Conservation (phyloP, 768 basidiomycete genomes). For the Russula dissimulans region DNA sequence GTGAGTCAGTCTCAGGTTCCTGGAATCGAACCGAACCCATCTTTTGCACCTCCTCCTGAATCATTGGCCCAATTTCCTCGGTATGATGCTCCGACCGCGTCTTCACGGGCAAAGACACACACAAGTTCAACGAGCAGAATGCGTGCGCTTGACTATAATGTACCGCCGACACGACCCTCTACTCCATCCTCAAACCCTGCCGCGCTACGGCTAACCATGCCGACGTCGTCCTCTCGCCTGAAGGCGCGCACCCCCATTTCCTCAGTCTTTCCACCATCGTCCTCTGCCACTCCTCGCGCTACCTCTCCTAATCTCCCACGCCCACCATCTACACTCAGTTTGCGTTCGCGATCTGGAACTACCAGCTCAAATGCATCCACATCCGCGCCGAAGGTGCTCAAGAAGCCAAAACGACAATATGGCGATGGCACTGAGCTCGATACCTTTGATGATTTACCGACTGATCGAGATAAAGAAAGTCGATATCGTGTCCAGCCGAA, state of each 20-base stretch:
- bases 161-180: constrained; percentile 69
- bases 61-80: constrained; percentile 35
- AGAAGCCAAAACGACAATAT: constrained; percentile 72
- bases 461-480: constrained; percentile 75
- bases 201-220: constrained; percentile 80
- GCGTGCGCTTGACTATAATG: constrained; percentile 48
- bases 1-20: constrained; percentile 43
- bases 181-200: constrained; percentile 73
- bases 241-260: constrained; percentile 70
- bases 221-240: constrained; percentile 60
- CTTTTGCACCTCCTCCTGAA: constrained; percentile 26
- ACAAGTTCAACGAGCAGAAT: constrained; percentile 57
- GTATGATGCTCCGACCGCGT: constrained; percentile 73
- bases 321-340: constrained; percentile 48
- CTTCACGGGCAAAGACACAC: constrained; percentile 68
- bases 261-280: constrained; percentile 54
- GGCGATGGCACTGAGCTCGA: constrained; percentile 90
- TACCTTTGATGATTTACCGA: constrained; percentile 76
- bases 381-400: constrained; percentile 54
- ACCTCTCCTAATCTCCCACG: constrained; percentile 48
- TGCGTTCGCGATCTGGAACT: constrained; percentile 27
- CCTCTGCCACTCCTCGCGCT: constrained; percentile 35
- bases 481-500: constrained; percentile 70
- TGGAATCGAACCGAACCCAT: constrained; percentile 38
- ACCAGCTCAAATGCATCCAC: constrained; percentile 35